Base-by-base conservation (phyloP, 2,329 filamentous ascomycete species). In the Alternaria atra region DNA sequence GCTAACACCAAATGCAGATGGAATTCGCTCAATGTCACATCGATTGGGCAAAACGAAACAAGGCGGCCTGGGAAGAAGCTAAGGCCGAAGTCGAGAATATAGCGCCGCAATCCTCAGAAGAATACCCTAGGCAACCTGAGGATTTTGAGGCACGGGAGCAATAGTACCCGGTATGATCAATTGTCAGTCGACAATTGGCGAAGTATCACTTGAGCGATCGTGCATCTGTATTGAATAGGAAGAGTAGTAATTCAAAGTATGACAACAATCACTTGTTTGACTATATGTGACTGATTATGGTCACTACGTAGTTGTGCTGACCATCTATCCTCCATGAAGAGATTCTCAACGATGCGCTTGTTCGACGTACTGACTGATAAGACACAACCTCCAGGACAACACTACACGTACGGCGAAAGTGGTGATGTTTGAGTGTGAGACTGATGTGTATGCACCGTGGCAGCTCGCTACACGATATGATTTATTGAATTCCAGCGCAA, bases 21-120 rank as follows among this genome's bases (percentile, higher is more conserved):
- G 92, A 92, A 32, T 97, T 97, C 79, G 94, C 94, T 12, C 92
- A 91, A 78, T 94, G 91, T 78, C 94, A 97, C 76, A 89, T 97
- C 61, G 92, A 97, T 77, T 97, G 94, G 94, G 94, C 94, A 4
- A 91, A 90, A 79, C 94, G 94, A 79, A 94, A 91, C 78, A 88
- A 94, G 75, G 92, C 94, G 72, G 93, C 93, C 6, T 97, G 94
- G 94, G 91, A 94, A 73, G 94, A 97, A 76, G 94, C 94, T 2
- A 91, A 90, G 70, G 87, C 87, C 4, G 94, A 97, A 78, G 91
- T 97, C 60, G 87, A 91, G 66, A 97, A 96, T 84, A 97, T 97
- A 78, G 90, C 91, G 61, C 66, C 67, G 17, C 60, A 62, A 6
- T 62, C 55, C 5, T 43, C 40, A 15, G 68, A 73, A 27, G 70